Evolutionary conservation across 805 yeast genomes (phyloP).

Genomic region (Hanseniaspora mollemarum): DNA sequence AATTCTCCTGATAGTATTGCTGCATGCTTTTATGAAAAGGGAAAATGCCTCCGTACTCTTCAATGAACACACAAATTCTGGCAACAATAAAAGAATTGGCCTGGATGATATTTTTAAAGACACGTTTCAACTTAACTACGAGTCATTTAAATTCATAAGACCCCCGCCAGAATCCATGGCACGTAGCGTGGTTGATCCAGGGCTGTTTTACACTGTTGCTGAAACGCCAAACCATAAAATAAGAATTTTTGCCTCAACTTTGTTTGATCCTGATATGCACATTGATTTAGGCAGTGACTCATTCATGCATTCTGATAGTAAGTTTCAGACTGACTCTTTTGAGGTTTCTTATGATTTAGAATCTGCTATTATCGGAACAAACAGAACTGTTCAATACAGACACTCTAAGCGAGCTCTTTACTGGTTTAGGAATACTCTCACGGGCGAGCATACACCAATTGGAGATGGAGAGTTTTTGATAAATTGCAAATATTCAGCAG

Average conservation of each 20-base stretch:
- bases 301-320: conserved; percentile 35
- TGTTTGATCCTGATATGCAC: conserved; percentile 23
- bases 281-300: conserved; percentile 24
- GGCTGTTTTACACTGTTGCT: conserved; percentile 30
- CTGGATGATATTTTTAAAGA: conserved; percentile 24
- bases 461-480: conserved; percentile 21
- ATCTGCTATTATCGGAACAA: conserved; percentile 46
- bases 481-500: conserved; percentile 53
- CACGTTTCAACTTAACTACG: conserved; percentile 22
- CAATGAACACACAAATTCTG: neutral
- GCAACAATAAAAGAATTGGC: conserved; percentile 16
- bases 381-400: conserved; percentile 45
- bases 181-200: conserved; percentile 34
- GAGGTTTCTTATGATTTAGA: conserved; percentile 37
- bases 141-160: conserved; percentile 23
- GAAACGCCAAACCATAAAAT: conserved; percentile 17
- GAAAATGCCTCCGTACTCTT: too few species aligned
- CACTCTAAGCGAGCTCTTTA: conserved; percentile 54
- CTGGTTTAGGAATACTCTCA: conserved; percentile 47
- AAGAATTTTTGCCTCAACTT: conserved; percentile 25
- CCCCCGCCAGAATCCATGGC: conserved; percentile 21
- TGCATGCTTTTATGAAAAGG: too few species aligned
- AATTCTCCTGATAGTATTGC: too few species aligned
- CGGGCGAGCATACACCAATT: conserved; percentile 29
- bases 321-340: conserved; percentile 33